phyloP scores from a whole-genome alignment of 2,329 filamentous ascomycete genomes.

The Metarhizium brunneum region DNA sequence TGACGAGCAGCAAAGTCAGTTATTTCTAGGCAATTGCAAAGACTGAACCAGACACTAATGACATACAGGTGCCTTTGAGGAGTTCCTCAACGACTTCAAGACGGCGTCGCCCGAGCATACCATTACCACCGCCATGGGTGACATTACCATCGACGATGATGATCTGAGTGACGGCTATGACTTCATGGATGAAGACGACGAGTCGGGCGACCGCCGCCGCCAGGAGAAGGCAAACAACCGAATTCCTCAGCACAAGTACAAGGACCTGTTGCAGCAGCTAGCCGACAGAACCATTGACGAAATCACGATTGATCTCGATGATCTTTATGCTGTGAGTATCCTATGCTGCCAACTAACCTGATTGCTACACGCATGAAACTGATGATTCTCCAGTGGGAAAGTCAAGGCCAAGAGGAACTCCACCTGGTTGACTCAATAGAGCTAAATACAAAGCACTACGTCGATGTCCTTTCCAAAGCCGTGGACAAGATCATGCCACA shows the following conservation, averaged over 20 bases:
- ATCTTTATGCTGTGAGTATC: slow-evolving; percentile 59
- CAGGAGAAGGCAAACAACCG: slow-evolving; percentile 38
- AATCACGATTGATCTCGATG: slow-evolving; percentile 81
- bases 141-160: slow-evolving; percentile 80
- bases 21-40: neutral
- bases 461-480: slow-evolving; percentile 82
- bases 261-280: slow-evolving; percentile 76
- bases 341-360: neutral
- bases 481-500: slow-evolving; percentile 80
- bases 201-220: slow-evolving; percentile 40
- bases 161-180: slow-evolving; percentile 85
- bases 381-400: slow-evolving; percentile 58
- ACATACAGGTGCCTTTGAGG: slow-evolving; percentile 64
- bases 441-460: slow-evolving; percentile 87
- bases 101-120: slow-evolving; percentile 54
- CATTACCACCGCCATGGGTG: slow-evolving; percentile 72
- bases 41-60: neutral
- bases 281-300: slow-evolving; percentile 71
- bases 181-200: slow-evolving; percentile 77
- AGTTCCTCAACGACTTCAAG: slow-evolving; percentile 86
- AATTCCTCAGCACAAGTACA: slow-evolving; percentile 74
- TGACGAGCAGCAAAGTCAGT: slow-evolving; percentile 70
- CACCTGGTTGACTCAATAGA: slow-evolving; percentile 78
- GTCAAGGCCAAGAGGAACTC: slow-evolving; percentile 55
- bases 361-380: neutral